These are phyloP conservation scores for Pythium sp. DNA, from an alignment of 352 stramenopile genomes.

Conservation along the genomic window DNA sequence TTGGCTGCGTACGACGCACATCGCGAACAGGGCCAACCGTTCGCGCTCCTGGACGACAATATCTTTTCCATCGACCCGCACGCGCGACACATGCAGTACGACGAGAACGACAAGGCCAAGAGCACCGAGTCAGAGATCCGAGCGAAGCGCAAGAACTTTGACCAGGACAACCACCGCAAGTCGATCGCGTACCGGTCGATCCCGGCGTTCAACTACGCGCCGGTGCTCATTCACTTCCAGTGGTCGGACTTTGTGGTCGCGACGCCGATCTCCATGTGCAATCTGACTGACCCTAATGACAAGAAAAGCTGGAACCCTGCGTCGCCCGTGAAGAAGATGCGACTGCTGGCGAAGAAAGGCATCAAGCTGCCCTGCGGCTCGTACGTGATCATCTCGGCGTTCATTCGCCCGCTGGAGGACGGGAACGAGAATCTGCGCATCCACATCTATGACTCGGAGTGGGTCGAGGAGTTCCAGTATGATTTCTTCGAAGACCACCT, in stretches of 20 bases:
- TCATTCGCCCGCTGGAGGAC: conserved; percentile 64
- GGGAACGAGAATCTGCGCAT: conserved; percentile 70
- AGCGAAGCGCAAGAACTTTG: conserved; percentile 59
- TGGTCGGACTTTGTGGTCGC: conserved; percentile 76
- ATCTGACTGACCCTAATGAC: background rate
- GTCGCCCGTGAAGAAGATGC: conserved; percentile 55
- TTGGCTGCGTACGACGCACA: conserved; percentile 55
- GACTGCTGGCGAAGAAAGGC: conserved; percentile 54
- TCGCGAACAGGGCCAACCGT: conserved; percentile 47
- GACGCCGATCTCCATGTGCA: conserved; percentile 31
- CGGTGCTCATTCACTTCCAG: conserved; percentile 63
- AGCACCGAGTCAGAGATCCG: conserved; percentile 34
- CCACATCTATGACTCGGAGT: conserved; percentile 70
- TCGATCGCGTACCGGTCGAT: conserved; percentile 55
- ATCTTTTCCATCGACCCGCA: conserved; percentile 54
- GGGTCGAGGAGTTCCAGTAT: conserved; percentile 75
- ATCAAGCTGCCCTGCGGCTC: conserved; percentile 50
- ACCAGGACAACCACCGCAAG: conserved; percentile 60
- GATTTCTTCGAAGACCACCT: conserved; percentile 69
- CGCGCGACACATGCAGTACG: conserved; percentile 42
- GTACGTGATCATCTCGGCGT: conserved; percentile 69
- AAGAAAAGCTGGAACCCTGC: conserved; percentile 22
- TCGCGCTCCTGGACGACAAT: conserved; percentile 46
- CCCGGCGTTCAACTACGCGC: conserved; percentile 66
- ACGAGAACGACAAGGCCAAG: conserved; percentile 39